A percentile compares a stretch with the other conserved stretches of the same genome.
These are phyloP conservation scores for Cryptococcus sp. DNA, from an alignment of 1,284 basidiomycete species.

Conservation along the genomic window DNA sequence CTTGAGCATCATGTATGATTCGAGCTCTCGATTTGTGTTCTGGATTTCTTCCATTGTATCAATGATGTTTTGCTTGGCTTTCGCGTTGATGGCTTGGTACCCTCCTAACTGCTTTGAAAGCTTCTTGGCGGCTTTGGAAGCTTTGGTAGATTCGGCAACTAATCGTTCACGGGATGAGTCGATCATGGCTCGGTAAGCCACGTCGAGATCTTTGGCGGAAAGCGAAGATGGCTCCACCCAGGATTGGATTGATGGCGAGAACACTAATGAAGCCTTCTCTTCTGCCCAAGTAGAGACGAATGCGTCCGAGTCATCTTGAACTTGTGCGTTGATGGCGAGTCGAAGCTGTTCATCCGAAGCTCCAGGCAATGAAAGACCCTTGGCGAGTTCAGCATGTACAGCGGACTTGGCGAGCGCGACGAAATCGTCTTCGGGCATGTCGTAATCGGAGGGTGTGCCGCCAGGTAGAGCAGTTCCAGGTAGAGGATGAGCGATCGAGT, in stretches of 20 bases:
- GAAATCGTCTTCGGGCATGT: conserved; percentile 69
- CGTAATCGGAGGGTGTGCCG: conserved; percentile 66
- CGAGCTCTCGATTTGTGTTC: conserved; percentile 63
- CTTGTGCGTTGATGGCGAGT: conserved; percentile 62
- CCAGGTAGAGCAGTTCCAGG: conserved; percentile 83
- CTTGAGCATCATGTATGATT: conserved; percentile 69
- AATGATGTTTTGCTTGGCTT: conserved; percentile 62
- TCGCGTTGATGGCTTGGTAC: conserved; percentile 73
- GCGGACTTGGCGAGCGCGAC: conserved; percentile 67
- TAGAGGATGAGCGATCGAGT: conserved; percentile 80
- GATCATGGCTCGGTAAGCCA: conserved; percentile 63
- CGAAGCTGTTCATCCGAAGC: conserved; percentile 73
- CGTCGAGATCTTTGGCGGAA: conserved; percentile 57
- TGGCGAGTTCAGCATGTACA: conserved; percentile 77
- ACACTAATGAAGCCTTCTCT: conserved; percentile 59
- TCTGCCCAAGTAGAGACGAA: conserved; percentile 62
- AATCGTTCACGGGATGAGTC: conserved; percentile 66
- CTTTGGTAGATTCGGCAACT: conserved; percentile 74
- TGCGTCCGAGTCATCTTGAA: conserved; percentile 59
- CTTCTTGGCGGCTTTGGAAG: conserved; percentile 87
- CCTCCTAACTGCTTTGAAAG: conserved; percentile 82
- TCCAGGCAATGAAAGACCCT: conserved; percentile 74
- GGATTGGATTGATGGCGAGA: conserved; percentile 55
- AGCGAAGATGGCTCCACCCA: conserved; percentile 68
- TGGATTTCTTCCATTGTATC: conserved; percentile 68